Base-by-base conservation (phyloP, 2,329 filamentous ascomycete species). In the Stagonosporopsis rhizophila region DNA sequence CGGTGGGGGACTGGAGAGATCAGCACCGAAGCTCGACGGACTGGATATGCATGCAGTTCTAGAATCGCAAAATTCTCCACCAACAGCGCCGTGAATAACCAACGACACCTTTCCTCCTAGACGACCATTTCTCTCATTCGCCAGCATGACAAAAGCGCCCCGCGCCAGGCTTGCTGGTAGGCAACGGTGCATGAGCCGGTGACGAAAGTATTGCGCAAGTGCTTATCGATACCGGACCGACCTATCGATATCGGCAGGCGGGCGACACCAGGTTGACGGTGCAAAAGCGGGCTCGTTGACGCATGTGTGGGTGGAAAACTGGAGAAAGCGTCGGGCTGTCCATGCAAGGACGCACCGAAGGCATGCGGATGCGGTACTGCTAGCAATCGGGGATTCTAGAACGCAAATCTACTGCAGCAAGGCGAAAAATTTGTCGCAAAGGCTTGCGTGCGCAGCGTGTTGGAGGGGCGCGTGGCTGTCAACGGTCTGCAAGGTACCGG, bases 211-310 rank as follows among this genome's bases (percentile, higher is more conserved):
- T 52, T 48, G 47, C 53, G 38, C 47, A 47, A 52, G 37, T 42
- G 42, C 46, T 47, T 52, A 56, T 56, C 53, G 47, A 56, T 56
- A 56, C 32, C 42, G 47, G 53, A 22, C 12, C 40, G 23, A 22
- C 37, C 41, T 56, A 56, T 56, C 53, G 53, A 56, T 56, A 56
- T 56, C 53, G 53, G 53, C 53, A 46, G 14, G 53, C 41, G 23
- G 42, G 41, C 42, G 53, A 51, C 37, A 56, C 42, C 46, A 41
- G 35, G 17, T 35, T n/a, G 12, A 15, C 27, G 41, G 46, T 35
- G 35, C 45, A 17, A 22, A n/a, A 40, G 37, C 40, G 47, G 47
- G 15, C 46, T 41, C 12, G 12, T 32, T 51, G 53, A 51, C 46
- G 47, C 20, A 11, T 44, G 19, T 39, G 53, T 56, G 53, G 53